A percentile compares a stretch with the other conserved stretches of the same genome.
These are phyloP conservation scores for Maudiozyma bulderi DNA, from an alignment of 805 yeast species.

Conservation along the genomic window DNA sequence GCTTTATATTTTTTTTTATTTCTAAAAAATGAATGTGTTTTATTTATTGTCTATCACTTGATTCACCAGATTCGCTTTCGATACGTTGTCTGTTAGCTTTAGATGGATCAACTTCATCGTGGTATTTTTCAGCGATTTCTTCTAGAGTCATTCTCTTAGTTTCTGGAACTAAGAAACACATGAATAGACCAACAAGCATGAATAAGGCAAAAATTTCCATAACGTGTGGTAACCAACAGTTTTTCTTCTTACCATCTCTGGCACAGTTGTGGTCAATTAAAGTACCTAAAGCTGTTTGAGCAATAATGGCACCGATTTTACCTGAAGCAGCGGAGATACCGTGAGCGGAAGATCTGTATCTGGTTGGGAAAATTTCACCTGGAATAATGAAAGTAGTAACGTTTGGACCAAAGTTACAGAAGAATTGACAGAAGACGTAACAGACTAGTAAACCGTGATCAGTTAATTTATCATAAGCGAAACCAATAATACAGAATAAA, in stretches of 20 bases:
- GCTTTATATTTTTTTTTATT: neutral
- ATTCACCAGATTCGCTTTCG: neutral
- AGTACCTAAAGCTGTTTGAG: conserved; percentile 82
- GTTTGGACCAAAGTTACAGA: conserved; percentile 90
- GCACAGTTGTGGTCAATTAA: conserved; percentile 72
- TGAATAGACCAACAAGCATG: conserved; percentile 70
- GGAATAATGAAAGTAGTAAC: conserved; percentile 85
- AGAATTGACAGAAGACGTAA: conserved; percentile 74
- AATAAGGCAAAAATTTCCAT: conserved; percentile 90
- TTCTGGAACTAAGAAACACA: conserved; percentile 70
- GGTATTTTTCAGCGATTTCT: conserved; percentile 69
- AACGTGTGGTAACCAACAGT: conserved; percentile 84
- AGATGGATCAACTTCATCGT: conserved; percentile 65
- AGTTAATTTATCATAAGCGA: conserved; percentile 63
- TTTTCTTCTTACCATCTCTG: conserved; percentile 34
- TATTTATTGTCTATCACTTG: neutral
- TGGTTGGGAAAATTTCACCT: conserved; percentile 88
- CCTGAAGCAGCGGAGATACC: conserved; percentile 92
- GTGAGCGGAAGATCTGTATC: conserved; percentile 92
- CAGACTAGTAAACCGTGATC: conserved; percentile 64
- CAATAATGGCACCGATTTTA: conserved; percentile 88
- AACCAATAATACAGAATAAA: conserved; percentile 72
- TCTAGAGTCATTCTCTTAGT: conserved; percentile 87
- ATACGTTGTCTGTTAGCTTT: conserved; percentile 36
- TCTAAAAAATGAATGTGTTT: neutral